These are phyloP conservation scores for Takakia lepidozioides DNA, from an alignment of 225 moss, liverwort and hornwort species.

Conservation along the genomic window DNA sequence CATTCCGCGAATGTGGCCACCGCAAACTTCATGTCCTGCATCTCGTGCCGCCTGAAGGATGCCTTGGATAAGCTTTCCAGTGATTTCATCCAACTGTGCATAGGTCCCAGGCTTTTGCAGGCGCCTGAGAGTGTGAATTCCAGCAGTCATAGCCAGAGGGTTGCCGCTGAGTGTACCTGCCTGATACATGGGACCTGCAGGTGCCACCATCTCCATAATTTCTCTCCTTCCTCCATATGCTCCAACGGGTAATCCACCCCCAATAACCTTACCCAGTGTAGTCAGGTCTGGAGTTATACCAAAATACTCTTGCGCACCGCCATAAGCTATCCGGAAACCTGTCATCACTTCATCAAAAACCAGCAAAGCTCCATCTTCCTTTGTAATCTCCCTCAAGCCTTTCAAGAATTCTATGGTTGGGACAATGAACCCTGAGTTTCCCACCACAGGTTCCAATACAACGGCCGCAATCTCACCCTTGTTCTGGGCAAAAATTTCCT, in stretches of 20 bases:
- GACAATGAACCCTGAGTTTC: constrained; percentile 81
- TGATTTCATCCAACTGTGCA: constrained; percentile 65
- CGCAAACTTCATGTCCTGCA: constrained; percentile 73
- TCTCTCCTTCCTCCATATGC: constrained; percentile 92
- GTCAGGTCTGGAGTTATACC: constrained; percentile 85
- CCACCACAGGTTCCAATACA: constrained; percentile 93
- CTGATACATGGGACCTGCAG: constrained; percentile 97
- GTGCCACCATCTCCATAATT: constrained; percentile 97
- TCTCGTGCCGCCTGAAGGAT: constrained; percentile 71
- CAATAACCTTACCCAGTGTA: constrained; percentile 89
- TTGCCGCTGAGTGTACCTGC: constrained; percentile 97
- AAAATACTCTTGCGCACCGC: constrained; percentile 88
- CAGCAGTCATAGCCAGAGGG: constrained; percentile 96
- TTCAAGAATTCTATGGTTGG: constrained; percentile 67
- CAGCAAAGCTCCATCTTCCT: constrained; percentile 54
- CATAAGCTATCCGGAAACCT: constrained; percentile 87
- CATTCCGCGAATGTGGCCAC: constrained; percentile 90
- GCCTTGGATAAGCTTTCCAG: constrained; percentile 71
- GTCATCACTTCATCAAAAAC: constrained; percentile 99
- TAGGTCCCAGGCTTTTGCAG: constrained; percentile 75
- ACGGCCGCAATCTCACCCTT: constrained; percentile 63
- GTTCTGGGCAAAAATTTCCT: constrained; percentile 49
- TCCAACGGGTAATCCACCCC: constrained; percentile 94
- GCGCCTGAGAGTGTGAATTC: constrained; percentile 85
- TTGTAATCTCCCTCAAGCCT: constrained; percentile 70